Conservation (phyloP, 1,139 yeast genomes). For the Nakaseomyces glabratus region DNA sequence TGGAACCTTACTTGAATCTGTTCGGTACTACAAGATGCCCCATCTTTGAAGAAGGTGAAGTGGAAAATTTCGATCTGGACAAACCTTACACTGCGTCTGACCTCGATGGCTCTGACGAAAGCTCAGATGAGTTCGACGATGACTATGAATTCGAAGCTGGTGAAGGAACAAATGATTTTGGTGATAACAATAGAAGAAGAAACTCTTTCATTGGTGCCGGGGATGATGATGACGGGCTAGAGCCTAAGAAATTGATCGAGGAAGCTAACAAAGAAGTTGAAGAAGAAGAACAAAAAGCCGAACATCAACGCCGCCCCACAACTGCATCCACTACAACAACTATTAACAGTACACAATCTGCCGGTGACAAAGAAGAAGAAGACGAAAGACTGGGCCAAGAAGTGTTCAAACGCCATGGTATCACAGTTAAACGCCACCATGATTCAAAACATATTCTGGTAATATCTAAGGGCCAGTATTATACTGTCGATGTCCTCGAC, state of each 20-base stretch:
- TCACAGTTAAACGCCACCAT: conserved; percentile 31
- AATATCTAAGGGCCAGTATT: conserved; percentile 55
- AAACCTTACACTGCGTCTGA: conserved; percentile 27
- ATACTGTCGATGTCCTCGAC: conserved; percentile 48
- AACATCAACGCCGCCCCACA: neutral
- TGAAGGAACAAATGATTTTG: conserved; percentile 1
- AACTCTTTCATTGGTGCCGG: too few species aligned
- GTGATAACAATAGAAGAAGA: too few species aligned
- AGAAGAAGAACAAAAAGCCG: neutral
- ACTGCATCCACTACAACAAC: too few species aligned
- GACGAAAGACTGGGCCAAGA: conserved; percentile 10
- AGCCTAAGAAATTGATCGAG: conserved; percentile 2
- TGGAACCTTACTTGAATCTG: conserved; percentile 55
- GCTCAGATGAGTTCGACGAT: conserved; percentile 8
- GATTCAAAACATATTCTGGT: conserved; percentile 45
- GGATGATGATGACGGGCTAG: conserved; percentile 4
- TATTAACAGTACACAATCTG: neutral
- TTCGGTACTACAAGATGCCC: conserved; percentile 66
- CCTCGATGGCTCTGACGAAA: conserved; percentile 16
- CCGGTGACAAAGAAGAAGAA: neutral
- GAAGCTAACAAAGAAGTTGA: conserved; percentile 2
- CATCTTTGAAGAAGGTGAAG: conserved; percentile 29
- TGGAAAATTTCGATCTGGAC: conserved; percentile 25
- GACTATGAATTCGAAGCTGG: conserved; percentile 6
- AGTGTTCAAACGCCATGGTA: conserved; percentile 30